Percentiles rank a stretch among this genome's conserved stretches.
phyloP scores from a whole-genome alignment of 1,284 basidiomycete species.

The Irpex lacteus region DNA sequence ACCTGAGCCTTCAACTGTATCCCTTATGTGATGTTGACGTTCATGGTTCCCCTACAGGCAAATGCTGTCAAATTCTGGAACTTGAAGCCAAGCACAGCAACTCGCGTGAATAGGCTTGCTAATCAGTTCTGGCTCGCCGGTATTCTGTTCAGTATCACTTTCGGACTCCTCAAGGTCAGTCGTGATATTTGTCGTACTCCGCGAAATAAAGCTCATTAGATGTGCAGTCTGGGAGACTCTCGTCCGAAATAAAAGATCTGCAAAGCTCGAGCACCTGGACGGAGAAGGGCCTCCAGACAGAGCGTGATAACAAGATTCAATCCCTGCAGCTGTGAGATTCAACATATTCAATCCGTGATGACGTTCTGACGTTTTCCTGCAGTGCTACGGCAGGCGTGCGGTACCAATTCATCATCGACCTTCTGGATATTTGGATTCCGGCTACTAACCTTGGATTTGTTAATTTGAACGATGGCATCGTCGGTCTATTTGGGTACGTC shows the following conservation, averaged over 20 bases:
- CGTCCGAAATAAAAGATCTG: conserved; percentile 55
- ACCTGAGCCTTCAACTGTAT: background rate
- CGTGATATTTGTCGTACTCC: background rate
- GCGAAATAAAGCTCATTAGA: background rate
- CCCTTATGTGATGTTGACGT: background rate
- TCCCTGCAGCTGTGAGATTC: conserved; percentile 53
- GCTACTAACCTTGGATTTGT: conserved; percentile 80
- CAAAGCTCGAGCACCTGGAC: conserved; percentile 39
- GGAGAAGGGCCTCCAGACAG: conserved; percentile 67
- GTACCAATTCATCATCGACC: conserved; percentile 79
- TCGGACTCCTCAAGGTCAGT: conserved; percentile 65
- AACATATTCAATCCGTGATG: background rate
- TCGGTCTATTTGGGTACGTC: conserved; percentile 83
- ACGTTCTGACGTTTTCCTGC: background rate
- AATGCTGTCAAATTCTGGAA: conserved; percentile 70
- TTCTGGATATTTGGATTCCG: conserved; percentile 87
- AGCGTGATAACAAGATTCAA: conserved; percentile 61
- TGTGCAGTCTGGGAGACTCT: conserved; percentile 55
- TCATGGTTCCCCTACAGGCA: conserved; percentile 38
- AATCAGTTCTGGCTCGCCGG: conserved; percentile 92
- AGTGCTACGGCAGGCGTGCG: conserved; percentile 67
- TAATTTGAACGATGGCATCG: conserved; percentile 81
- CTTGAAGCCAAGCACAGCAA: conserved; percentile 62
- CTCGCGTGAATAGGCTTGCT: conserved; percentile 69
- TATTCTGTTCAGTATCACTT: conserved; percentile 74